Evolutionary conservation across 169 alveolate species (phyloP).

Genomic region (Plasmodium reichenowi): DNA sequence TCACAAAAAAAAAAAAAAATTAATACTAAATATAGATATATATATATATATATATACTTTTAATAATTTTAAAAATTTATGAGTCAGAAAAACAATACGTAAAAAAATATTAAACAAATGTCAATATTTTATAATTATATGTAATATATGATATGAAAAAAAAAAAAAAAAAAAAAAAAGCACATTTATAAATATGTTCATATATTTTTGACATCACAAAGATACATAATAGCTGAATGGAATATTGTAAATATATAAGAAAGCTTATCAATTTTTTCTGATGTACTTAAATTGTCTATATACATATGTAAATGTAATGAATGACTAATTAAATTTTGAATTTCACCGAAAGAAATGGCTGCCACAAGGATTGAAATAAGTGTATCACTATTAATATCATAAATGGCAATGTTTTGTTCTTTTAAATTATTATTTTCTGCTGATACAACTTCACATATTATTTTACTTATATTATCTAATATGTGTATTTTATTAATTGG

Average conservation of each 20-base stretch:
- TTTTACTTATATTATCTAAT: conserved; percentile 57
- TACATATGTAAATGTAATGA: conserved; percentile 76
- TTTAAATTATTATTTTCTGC: conserved; percentile 35
- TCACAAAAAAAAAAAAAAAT: too few relatives aligned
- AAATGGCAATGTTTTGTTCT: conserved; percentile 27
- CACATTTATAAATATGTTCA: conserved; percentile 11
- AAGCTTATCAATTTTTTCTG: conserved; percentile 75
- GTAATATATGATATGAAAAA: neutral
- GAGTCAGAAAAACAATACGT: too few relatives aligned
- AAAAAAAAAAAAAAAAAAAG: neutral
- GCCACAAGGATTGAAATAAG: conserved; percentile 56
- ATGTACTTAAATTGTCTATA: conserved; percentile 60
- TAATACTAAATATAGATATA: too few relatives aligned
- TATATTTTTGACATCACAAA: conserved; percentile 51
- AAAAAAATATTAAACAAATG: conserved; percentile 4
- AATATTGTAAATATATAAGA: conserved; percentile 73
- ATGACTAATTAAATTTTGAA: conserved; percentile 65
- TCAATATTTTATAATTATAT: neutral
- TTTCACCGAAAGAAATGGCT: conserved; percentile 56
- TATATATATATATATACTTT: too few relatives aligned
- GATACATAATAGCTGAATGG: conserved; percentile 74
- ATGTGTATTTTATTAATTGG: conserved; percentile 68
- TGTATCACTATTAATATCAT: conserved; percentile 71
- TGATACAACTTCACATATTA: conserved; percentile 71
- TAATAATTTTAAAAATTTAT: too few relatives aligned